Evolutionary conservation across 2,329 filamentous ascomycete genomes (phyloP), one percentile per base, ranked within the genome.

Genomic region (Neofusicoccum sp.): DNA sequence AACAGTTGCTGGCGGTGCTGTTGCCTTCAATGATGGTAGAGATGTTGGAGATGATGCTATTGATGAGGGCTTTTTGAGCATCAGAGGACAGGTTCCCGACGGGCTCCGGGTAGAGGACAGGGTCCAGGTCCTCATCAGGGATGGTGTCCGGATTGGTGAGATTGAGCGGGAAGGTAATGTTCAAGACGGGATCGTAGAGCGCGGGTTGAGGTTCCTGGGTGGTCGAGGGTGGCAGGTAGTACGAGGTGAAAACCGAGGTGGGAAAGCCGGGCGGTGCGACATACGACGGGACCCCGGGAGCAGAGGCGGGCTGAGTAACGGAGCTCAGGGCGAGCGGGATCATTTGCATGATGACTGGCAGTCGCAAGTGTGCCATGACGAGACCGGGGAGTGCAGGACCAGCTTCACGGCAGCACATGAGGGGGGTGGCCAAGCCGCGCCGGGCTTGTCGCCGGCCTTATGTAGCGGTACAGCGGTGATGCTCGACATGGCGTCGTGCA

Each of bases 101-200:
- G 1, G 81, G 75, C 6, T 70, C 63, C 3, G 83, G 84, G 56
- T 77, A 84, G 63, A 78, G 76, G 6, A 83, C 68, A 1, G 82
- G 80, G 66, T 86, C 83, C 6, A 71, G 64, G 60, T 80, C 78
- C 11, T 75, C 67, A 1, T 73, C 71, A 6, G 83, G 82, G 38
- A 86, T 79, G 0, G 75, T 80, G 31, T 78, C 72, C 1, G 83
- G 83, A 66, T 83, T 75, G 0, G 84, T 86, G 54, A 86, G 68
- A 63, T 84, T 82, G 33, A 78, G 71, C 1, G 81, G 82, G 61
- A 77, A 86, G 2, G 81, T 84, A 63, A 79, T 75, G 63, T 85
- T 81, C 48, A 84, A 68, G 30, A 85, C 71, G 0, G 82, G 80
- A 69, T 86, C 83, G 62, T 78, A 75, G 3, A 86, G 68, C 12